Base-by-base conservation (phyloP, 2,329 filamentous ascomycete species). In the Bertia moriformis region DNA sequence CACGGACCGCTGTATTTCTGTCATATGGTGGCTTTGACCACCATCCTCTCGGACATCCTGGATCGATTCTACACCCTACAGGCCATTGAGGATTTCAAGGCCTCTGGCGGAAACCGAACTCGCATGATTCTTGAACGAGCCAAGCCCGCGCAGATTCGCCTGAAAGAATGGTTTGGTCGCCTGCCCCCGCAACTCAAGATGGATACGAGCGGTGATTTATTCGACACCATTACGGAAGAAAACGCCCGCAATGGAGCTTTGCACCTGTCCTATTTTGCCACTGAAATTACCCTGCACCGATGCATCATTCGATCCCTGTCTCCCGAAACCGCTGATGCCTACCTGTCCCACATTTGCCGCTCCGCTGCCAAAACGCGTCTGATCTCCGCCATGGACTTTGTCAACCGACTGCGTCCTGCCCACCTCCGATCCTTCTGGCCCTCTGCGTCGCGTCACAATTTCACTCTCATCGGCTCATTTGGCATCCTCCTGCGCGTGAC, bases 201-300 rank as follows among this genome's bases (percentile, higher is more conserved):
- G 69, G 82, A 87, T 51, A 63, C 51, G 50, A 69, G 67, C 60
- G 59, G 40, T 54, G 60, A 7, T 43, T 54, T 59, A 30, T 54
- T 52, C 44, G 60, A 49, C 49, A 58, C 54, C 45, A 53, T 52
- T 43, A 56, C 51, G 41, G 56, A 55, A 42, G 65, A 51, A 42
- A 48, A 39, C 17, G 64, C 67, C 15, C 59, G 71, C 51, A 73
- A 75, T 39, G 83, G 83, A 14, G 89, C 87, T 51, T 71, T 95
- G 10, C 88, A 95, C 56, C 71, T 95, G 38, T 86, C 82, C 39
- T 95, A 95, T 60, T 94, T 93, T 51, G 87, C 88, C 2, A 86
- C 86, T 3, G 88, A 95, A 60, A 95, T 95, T 51, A 91, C 84
- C 0, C 78, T 95, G 17, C 88, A 95, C 56, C 77, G 88, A 7